A percentile compares a stretch with the other conserved stretches of the same genome.
phyloP scores from a whole-genome alignment of 768 basidiomycete species.

The Serendipita sp. region DNA sequence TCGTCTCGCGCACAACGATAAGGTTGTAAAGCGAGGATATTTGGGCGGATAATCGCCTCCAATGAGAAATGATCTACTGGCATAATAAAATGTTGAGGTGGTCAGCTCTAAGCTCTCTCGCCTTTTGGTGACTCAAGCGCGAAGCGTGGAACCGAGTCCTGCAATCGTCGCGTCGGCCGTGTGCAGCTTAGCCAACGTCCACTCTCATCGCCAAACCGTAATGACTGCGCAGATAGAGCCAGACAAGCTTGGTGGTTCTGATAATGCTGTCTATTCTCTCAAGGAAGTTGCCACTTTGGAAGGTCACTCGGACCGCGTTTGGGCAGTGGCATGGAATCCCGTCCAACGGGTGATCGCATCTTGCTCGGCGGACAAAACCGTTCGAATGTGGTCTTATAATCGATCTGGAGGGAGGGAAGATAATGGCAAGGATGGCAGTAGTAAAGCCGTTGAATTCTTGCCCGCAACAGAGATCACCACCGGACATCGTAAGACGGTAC shows the following conservation, averaged over 20 bases:
- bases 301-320: constrained; percentile 75
- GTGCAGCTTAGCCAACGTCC: not conserved
- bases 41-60: constrained; percentile 73
- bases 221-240: not conserved
- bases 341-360: constrained; percentile 67
- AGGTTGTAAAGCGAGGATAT: constrained; percentile 79
- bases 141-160: too few relatives aligned
- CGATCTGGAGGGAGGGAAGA: not conserved
- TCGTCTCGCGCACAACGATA: constrained; percentile 96
- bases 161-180: too few relatives aligned
- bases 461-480: constrained; percentile 56
- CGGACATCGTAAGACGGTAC: constrained; percentile 76
- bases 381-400: constrained; percentile 65
- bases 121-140: not conserved
- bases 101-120: not conserved
- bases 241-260: not conserved
- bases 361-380: constrained; percentile 87
- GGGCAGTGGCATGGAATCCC: constrained; percentile 85
- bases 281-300: constrained; percentile 1
- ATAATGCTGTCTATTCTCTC: not conserved
- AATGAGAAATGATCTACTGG: constrained; percentile 74
- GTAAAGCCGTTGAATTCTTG: constrained; percentile 28
- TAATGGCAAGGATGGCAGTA: not conserved
- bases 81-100: constrained; percentile 14
- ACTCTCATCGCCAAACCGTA: not conserved